These are phyloP conservation scores for Cucurbita argyrosperma DNA, from an alignment of 306 rosid species.

Conservation along the genomic window DNA sequence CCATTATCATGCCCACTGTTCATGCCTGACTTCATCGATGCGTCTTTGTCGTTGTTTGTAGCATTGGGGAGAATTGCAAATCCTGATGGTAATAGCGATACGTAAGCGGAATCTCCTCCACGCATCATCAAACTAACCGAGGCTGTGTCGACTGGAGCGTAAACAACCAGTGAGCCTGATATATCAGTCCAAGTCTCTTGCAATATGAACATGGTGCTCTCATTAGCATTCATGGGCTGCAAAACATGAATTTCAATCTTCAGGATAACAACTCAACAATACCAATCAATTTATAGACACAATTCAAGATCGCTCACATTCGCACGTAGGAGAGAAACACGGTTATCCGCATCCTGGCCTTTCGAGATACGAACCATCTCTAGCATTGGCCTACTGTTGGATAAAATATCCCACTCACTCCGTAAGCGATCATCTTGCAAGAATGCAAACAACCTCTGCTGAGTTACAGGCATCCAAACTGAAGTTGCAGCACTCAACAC, in stretches of 20 bases:
- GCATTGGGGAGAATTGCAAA: slow-evolving; percentile 53
- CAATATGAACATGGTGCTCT: slow-evolving; percentile 33
- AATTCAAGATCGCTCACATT: slow-evolving; percentile 24
- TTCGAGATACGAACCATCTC: slow-evolving; percentile 46
- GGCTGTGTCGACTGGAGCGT: slow-evolving; percentile 45
- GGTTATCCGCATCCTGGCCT: slow-evolving; percentile 43
- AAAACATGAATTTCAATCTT: neutral
- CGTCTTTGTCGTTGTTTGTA: neutral
- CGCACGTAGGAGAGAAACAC: slow-evolving; percentile 54
- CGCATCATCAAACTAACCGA: slow-evolving; percentile 35
- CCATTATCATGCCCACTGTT: slow-evolving; percentile 12
- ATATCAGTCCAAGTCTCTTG: slow-evolving; percentile 72
- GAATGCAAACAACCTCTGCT: slow-evolving; percentile 43
- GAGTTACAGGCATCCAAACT: slow-evolving; percentile 59
- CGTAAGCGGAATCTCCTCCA: slow-evolving; percentile 57
- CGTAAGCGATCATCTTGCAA: slow-evolving; percentile 37
- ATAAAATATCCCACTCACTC: slow-evolving; percentile 59
- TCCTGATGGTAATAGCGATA: slow-evolving; percentile 60
- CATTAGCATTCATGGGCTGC: slow-evolving; percentile 33
- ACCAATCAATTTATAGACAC: neutral
- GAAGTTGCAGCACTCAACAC: slow-evolving; percentile 70
- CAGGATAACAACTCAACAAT: neutral
- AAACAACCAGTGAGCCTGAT: slow-evolving; percentile 54
- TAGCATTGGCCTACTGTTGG: slow-evolving; percentile 32
- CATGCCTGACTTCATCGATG: slow-evolving; percentile 6